phyloP scores from a whole-genome alignment of 1,284 basidiomycete genomes.

The Mycena citricolor region DNA sequence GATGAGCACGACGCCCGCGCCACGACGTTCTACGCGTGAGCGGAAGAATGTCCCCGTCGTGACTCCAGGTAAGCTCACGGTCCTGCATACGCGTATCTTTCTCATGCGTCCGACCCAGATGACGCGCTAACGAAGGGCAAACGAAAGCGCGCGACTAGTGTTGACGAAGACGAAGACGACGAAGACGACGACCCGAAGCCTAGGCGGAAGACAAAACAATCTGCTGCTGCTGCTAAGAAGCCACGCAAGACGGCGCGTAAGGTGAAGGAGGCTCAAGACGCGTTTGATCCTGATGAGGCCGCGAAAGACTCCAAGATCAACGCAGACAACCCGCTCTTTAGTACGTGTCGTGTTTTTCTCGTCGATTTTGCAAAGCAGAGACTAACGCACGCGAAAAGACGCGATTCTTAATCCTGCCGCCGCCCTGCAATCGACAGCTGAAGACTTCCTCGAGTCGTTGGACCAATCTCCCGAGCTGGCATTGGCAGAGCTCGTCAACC shows the following conservation, averaged over 20 bases:
- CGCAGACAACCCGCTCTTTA: slow-evolving; percentile 79
- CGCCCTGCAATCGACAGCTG: slow-evolving; percentile 74
- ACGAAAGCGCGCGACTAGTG: slow-evolving; percentile 43
- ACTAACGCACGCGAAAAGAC: too few relatives aligned
- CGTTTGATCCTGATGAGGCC: slow-evolving; percentile 59
- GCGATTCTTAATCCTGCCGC: slow-evolving; percentile 78
- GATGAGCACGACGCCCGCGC: slow-evolving; percentile 21
- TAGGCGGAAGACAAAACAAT: slow-evolving; percentile 22
- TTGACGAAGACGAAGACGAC: slow-evolving; percentile 34
- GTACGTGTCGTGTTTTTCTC: slow-evolving; percentile 45
- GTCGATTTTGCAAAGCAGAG: neutral
- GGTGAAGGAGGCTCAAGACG: slow-evolving; percentile 45
- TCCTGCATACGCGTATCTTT: neutral
- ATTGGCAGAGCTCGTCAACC: slow-evolving; percentile 78
- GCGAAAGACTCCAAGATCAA: slow-evolving; percentile 73
- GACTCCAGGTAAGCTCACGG: slow-evolving; percentile 7
- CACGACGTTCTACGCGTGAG: slow-evolving; percentile 21
- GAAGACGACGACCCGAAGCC: slow-evolving; percentile 27
- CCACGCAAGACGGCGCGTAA: slow-evolving; percentile 45
- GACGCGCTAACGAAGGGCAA: slow-evolving; percentile 37
- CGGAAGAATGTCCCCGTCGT: slow-evolving; percentile 14
- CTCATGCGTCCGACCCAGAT: slow-evolving; percentile 14
- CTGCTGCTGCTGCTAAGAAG: slow-evolving; percentile 37
- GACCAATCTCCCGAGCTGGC: slow-evolving; percentile 58
- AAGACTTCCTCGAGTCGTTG: slow-evolving; percentile 81